phyloP scores from a whole-genome alignment of 2,329 filamentous ascomycete genomes.

The Aspergillus brunneoviolaceus region DNA sequence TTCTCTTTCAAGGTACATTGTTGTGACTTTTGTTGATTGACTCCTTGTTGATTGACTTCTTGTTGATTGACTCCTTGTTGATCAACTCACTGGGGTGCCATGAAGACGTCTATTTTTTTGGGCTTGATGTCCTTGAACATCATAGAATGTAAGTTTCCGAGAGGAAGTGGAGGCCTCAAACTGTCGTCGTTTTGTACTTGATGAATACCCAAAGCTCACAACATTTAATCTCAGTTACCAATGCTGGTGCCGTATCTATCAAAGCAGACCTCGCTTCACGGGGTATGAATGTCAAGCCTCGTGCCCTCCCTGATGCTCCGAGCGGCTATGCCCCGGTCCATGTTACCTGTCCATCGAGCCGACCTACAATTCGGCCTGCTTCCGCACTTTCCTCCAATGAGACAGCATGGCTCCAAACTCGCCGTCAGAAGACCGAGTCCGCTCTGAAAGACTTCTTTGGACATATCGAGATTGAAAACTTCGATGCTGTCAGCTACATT shows the following conservation, averaged over 20 bases:
- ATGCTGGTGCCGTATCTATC: background rate
- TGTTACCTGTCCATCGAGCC: background rate
- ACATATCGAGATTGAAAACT: background rate
- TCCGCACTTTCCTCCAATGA: background rate
- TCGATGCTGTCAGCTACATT: constrained; percentile 2
- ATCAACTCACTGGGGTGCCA: background rate
- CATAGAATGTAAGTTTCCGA: background rate
- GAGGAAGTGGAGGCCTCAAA: background rate
- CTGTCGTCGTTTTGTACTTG: background rate
- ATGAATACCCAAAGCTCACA: background rate
- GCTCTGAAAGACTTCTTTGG: constrained; percentile 2
- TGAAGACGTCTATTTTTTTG: background rate
- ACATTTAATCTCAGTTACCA: background rate
- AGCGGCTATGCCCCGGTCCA: background rate
- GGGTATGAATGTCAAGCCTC: background rate
- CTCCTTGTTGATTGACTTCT: too few species aligned
- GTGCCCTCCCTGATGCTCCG: background rate
- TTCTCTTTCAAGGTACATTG: background rate
- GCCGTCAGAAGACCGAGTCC: background rate
- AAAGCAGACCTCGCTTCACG: background rate
- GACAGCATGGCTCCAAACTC: background rate
- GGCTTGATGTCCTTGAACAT: background rate
- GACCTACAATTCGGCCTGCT: background rate
- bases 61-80: background rate
- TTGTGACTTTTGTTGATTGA: background rate